Base-by-base conservation (phyloP, 129 eudicot genomes). In the Centella asiatica region DNA sequence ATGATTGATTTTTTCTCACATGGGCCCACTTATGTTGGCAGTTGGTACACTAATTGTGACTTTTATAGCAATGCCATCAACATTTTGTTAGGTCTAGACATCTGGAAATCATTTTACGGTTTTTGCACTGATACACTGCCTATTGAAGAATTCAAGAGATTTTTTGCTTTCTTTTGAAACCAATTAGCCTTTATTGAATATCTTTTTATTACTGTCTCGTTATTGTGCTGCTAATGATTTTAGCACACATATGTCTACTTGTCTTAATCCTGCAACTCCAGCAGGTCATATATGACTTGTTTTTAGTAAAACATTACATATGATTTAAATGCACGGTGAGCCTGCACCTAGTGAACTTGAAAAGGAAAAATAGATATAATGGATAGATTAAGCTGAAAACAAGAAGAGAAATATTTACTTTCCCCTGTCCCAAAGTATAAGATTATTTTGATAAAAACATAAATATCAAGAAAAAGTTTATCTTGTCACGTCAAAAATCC, bases 31-130 rank as follows among this genome's bases (percentile, higher is more conserved):
- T 22, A 22, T 31, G 24, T 46, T 46, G 51, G 22, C 20, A 46
- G 26, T 34, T n/a, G 63, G 63, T 45, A 33, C 46, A 34, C 45
- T 20, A 34, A 32, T 34, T 20, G 46, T 11, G 63, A 57, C 46
- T 20, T 57, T 29, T 57, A 23, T 34, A 3, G 29, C 20, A 29
- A 32, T 33, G 2, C 20, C 34, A 20, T 33, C 12, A 33, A 13
- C 28, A 57, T 11, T 34, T 3, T 57, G 18, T 57, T 18, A 32
- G 23, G 36, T 33, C 3, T 32, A 10, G 27, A 34, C 44, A 34
- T 20, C 44, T 57, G 61, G 5, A 33, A 57, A 19, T 33, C 44
- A 34, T 20, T 56, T n/a, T 10, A 37, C 19, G n/a, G 8, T 57
- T 57, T n/a, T 29, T 32, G 44, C 18, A 9, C 44, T 9, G 27